Percentiles rank a stretch among this genome's conserved stretches.
phyloP scores from a whole-genome alignment of 2,329 filamentous ascomycete genomes.

The Talaromyces sp. region DNA sequence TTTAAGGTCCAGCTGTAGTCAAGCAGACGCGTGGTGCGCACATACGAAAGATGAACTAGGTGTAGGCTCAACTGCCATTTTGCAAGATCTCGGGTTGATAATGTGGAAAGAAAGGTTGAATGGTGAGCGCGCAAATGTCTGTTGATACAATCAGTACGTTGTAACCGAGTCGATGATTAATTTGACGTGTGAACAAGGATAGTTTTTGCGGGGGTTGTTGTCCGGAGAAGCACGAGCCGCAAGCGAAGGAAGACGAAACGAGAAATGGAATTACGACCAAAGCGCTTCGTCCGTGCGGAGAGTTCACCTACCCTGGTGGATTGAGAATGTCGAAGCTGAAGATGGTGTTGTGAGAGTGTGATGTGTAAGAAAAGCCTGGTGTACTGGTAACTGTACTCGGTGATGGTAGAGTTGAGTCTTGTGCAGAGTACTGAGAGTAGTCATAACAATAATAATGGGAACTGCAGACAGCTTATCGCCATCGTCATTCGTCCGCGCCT shows the following conservation, averaged over 20 bases:
- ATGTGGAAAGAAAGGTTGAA: not conserved
- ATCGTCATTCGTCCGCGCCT: not conserved
- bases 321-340: not conserved
- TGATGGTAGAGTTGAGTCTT: too few species aligned
- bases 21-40: conserved; percentile 4
- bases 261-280: not conserved
- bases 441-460: conserved; percentile 10
- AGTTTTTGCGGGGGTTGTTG: conserved; percentile 3
- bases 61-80: conserved; percentile 17
- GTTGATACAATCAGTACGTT: conserved; percentile 1
- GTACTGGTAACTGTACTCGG: not conserved
- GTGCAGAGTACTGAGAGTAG: not conserved
- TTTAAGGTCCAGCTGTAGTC: not conserved
- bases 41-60: conserved; percentile 15
- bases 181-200: not conserved
- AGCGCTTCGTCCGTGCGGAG: conserved; percentile 1
- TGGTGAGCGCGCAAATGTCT: not conserved
- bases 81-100: not conserved
- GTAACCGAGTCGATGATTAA: not conserved
- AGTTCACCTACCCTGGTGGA: not conserved
- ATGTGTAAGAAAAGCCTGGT: not conserved
- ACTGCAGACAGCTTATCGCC: not conserved
- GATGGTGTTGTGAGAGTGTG: not conserved
- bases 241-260: not conserved
- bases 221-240: conserved; percentile 9